A percentile compares a stretch with the other conserved stretches of the same genome.
phyloP scores from a whole-genome alignment of 1,284 basidiomycete genomes.

The Vanrija pseudolonga region DNA sequence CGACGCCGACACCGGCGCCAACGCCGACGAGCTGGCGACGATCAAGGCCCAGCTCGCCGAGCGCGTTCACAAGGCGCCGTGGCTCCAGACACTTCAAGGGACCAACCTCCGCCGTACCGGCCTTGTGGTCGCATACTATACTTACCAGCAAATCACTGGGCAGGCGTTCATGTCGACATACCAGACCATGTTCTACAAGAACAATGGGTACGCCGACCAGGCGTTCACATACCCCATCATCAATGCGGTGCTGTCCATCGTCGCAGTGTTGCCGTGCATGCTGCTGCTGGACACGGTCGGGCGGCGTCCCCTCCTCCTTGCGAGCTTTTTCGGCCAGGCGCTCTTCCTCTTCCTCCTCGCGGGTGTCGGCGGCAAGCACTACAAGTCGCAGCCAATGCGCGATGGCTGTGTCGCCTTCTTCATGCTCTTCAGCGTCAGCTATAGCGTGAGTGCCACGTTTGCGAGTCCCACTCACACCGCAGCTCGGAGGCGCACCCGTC shows the following conservation, averaged over 20 bases:
- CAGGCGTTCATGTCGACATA: slow-evolving; percentile 9
- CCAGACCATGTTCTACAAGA: slow-evolving; percentile 6
- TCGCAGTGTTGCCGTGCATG: slow-evolving; percentile 5
- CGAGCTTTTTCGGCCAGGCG: slow-evolving; percentile 1
- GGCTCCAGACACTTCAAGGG: slow-evolving; percentile 5
- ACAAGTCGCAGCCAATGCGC: slow-evolving; percentile 1
- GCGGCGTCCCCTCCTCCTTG: slow-evolving; percentile 1
- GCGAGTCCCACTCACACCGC: not conserved
- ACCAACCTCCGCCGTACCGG: slow-evolving; percentile 10
- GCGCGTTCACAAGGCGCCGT: slow-evolving; percentile 10
- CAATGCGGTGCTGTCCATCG: not conserved
- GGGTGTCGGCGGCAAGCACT: not conserved
- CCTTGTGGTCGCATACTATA: slow-evolving; percentile 10
- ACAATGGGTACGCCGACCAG: slow-evolving; percentile 6
- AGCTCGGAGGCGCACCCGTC: slow-evolving; percentile 8
- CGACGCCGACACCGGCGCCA: slow-evolving; percentile 1
- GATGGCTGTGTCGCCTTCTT: not conserved
- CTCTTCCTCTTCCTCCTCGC: slow-evolving; percentile 7
- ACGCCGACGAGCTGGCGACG: slow-evolving; percentile 4
- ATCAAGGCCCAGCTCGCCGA: slow-evolving; percentile 5
- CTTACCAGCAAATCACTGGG: slow-evolving; percentile 11
- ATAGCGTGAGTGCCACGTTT: not conserved
- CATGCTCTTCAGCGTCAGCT: slow-evolving; percentile 5
- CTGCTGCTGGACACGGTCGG: slow-evolving; percentile 3
- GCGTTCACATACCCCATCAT: slow-evolving; percentile 8